These are phyloP conservation scores for Phialophora expanda DNA, from an alignment of 2,329 filamentous ascomycete species.

Conservation along the genomic window DNA sequence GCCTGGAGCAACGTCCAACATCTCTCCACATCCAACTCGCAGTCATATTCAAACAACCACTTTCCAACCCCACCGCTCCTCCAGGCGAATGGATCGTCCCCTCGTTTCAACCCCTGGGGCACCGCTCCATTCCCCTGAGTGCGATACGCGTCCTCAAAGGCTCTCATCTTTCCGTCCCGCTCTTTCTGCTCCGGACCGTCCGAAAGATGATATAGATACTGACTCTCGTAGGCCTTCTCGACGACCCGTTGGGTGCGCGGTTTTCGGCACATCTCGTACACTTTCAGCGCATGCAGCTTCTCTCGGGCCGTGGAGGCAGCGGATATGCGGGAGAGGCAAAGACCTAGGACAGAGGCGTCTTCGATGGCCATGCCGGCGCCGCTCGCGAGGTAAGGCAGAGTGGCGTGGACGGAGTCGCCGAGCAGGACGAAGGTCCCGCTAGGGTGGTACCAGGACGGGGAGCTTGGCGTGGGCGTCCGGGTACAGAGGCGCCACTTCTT, in stretches of 20 bases:
- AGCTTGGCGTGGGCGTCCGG: constrained; percentile 9
- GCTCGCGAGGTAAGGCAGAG: constrained; percentile 64
- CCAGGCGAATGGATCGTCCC: constrained; percentile 26
- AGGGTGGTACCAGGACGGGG: neutral
- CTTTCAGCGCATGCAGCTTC: constrained; percentile 5
- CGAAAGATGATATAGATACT: constrained; percentile 9
- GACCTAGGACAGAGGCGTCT: constrained; percentile 50
- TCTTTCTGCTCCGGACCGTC: constrained; percentile 12
- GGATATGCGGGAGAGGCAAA: constrained; percentile 49
- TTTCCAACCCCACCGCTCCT: constrained; percentile 26
- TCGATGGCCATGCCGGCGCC: constrained; percentile 43
- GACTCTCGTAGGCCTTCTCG: constrained; percentile 6
- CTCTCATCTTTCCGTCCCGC: constrained; percentile 2
- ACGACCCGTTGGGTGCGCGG: constrained; percentile 31
- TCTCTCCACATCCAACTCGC: constrained; percentile 17
- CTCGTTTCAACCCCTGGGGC: neutral
- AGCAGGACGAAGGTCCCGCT: constrained; percentile 57
- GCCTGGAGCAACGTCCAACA: constrained; percentile 12
- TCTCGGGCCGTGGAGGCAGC: neutral
- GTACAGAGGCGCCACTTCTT: neutral
- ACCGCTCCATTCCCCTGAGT: neutral
- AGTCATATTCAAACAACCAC: constrained; percentile 25
- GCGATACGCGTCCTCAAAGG: neutral
- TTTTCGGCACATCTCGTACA: constrained; percentile 25
- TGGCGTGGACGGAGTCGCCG: constrained; percentile 69